Conservation (phyloP, 371 early-diverging fungal species). For the Mortierella sp. region DNA sequence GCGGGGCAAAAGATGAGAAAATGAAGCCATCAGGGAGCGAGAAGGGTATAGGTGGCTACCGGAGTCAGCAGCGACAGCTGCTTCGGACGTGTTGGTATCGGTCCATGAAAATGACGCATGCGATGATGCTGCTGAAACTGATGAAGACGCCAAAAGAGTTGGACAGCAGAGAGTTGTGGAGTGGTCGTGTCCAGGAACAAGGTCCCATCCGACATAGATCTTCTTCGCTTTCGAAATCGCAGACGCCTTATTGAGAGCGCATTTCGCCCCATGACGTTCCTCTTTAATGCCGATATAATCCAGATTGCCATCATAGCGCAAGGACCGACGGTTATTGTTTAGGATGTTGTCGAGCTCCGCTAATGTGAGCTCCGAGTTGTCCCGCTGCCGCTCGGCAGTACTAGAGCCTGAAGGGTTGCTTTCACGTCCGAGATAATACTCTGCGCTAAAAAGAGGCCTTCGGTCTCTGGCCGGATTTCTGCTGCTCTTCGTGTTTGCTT, state of each 20-base stretch:
- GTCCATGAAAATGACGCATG: not conserved
- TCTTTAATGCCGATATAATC: conserved; percentile 34
- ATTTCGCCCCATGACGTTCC: conserved; percentile 8
- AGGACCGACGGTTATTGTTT: conserved; percentile 21
- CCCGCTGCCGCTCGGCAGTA: not conserved
- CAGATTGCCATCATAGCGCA: conserved; percentile 25
- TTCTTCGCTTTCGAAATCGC: conserved; percentile 9
- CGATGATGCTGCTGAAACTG: not conserved
- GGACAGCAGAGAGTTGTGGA: not conserved
- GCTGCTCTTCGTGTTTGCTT: not conserved
- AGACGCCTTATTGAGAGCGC: not conserved
- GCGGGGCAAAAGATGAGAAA: conserved; percentile 23
- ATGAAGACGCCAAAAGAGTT: not conserved
- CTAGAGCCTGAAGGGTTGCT: not conserved
- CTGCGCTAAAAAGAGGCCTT: not conserved
- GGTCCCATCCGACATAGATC: conserved; percentile 32
- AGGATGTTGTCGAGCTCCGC: conserved; percentile 12
- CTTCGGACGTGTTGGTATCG: not conserved
- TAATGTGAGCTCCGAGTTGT: not conserved
- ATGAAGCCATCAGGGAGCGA: conserved; percentile 29
- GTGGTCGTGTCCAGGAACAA: conserved; percentile 22
- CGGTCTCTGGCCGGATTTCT: not conserved
- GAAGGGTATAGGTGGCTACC: conserved; percentile 19
- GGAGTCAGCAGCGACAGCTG: too few relatives aligned
- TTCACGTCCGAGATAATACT: not conserved